Evolutionary conservation across 2,329 filamentous ascomycete species (phyloP).

Genomic region (Fusarium odoratissimum): DNA sequence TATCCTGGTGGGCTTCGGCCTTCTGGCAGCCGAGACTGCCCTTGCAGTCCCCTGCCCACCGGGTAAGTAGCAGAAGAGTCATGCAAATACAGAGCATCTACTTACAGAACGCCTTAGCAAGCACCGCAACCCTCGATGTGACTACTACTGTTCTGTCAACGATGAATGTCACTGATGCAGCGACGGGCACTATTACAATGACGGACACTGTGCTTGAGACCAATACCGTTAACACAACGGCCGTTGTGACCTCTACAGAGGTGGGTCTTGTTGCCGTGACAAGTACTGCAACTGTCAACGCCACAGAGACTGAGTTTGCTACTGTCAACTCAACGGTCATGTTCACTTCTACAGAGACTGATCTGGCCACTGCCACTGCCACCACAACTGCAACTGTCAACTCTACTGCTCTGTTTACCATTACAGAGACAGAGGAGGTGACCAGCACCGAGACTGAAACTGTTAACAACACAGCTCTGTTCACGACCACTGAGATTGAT

Average conservation of each 20-base stretch:
- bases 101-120: background rate
- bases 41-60: conserved; percentile 10
- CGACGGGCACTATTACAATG: background rate
- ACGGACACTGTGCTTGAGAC: background rate
- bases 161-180: background rate
- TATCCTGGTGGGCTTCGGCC: conserved; percentile 7
- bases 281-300: background rate
- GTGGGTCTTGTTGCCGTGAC: background rate
- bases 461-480: background rate
- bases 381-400: background rate
- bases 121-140: background rate
- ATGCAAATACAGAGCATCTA: background rate
- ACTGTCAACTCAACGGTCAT: background rate
- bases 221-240: background rate
- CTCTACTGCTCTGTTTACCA: background rate
- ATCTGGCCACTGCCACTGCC: background rate
- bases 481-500: background rate
- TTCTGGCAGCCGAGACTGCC: conserved; percentile 10
- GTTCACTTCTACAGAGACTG: background rate
- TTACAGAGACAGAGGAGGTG: background rate
- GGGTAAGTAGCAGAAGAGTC: background rate
- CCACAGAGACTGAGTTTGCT: background rate
- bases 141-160: background rate
- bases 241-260: background rate
- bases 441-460: background rate